Base-by-base conservation (phyloP, 2,329 filamentous ascomycete species). In the Nigrospora oryzae region DNA sequence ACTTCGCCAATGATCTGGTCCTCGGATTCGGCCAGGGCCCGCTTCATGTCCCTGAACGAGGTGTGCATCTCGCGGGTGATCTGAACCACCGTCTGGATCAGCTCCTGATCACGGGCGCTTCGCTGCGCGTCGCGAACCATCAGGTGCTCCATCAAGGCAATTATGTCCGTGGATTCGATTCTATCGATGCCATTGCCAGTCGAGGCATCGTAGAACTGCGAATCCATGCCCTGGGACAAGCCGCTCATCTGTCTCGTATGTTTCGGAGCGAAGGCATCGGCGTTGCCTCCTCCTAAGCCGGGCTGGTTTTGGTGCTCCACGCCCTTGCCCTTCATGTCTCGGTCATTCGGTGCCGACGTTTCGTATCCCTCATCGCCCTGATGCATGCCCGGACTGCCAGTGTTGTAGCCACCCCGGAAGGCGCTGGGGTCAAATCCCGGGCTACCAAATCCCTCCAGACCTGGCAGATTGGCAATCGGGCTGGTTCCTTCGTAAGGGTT, bases 91-190 rank as follows among this genome's bases (percentile, higher is more conserved):
- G 93, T 91, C 39, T 96, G 88, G 15, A 98, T 73, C 45, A 98
- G 96, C 65, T 98, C 93, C 0, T 93, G 97, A 57, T 98, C 93
- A 38, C 93, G 81, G 38, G 93, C 93, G 65, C 93, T 97, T 48
- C 93, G 84, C 67, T 97, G 91, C 36, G 91, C 93, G 67, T 98
- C 93, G 33, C 93, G 85, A 51, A 97, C 93, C 62, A 94, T 97
- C 50, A 98, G 82, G 64, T 98, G 93, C 61, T 98, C 91, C 93
- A 98, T 98, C 49, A 98, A 71, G 19, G 91, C 89, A 51, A 98
- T 86, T 56, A 98, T 94, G 59, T 98, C 93, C 67, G 94, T 93
- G 38, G 89, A 95, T 62, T 97, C 85, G 42, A 98, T 97, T 40
- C 84, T 78, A 53, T 97, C 90, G 43, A 95, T 86, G 32, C 89